Evolutionary conservation across 352 stramenopile species (phyloP), one percentile per base, ranked within the genome.

Genomic region (Phytophthora idaei): DNA sequence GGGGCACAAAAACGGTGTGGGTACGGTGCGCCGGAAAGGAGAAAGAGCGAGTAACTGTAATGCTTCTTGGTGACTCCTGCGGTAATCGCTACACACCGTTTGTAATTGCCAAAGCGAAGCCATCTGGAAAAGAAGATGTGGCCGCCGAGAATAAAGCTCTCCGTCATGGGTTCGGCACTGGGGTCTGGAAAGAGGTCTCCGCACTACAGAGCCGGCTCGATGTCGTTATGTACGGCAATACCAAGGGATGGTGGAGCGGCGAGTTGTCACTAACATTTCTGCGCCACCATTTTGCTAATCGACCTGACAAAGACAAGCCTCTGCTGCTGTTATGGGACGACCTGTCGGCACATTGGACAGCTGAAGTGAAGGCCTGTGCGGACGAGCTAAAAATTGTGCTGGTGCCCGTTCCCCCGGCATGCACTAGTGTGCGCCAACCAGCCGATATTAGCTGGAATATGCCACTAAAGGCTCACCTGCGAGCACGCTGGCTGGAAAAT

Each of bases 271-370:
- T 72, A 1, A 10, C 15, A 5, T 79, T 76, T 61, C 12, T 76
- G 11, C 10, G 17, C 6, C 5, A 53, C 48, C 49, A 21, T 21
- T 21, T 21, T 21, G 39, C 55, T 21, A 36, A n/a, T 53, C 41
- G 29, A 6, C 15, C 28, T 15, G 25, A 61, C 25, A 27, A 7
- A 45, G 42, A 53, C 4, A 5, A 44, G 15, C 61, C 74, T 0
- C 53, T 80, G 1, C 46, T 80, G 11, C 46, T 83, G 3, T 31
- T 77, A 4, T 61, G 68, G 28, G 68, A 80, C 37, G 72, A 71
- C 15, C 71, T 81, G 47, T 62, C 59, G 3, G 64, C 51, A 2
- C 75, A 78, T 31, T 83, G 68, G 68, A 71, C 71, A 3, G 29
- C 39, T 3, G 52, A 78, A 2, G 66, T 75, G 5, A 51, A 55